Conservation (phyloP, 306 rosid genomes). For the Albizia julibrissin region DNA sequence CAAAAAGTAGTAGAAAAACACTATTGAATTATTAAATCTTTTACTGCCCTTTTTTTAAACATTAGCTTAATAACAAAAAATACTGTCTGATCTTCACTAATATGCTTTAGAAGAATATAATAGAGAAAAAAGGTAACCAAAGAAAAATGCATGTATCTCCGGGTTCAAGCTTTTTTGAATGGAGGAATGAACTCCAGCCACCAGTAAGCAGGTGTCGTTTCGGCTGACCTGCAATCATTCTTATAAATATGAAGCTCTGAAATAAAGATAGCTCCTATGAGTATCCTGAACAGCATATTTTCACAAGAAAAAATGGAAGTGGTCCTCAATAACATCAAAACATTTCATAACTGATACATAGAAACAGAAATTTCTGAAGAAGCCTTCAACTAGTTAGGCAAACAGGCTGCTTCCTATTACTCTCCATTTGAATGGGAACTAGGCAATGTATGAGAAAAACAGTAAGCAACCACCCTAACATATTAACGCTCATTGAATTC, state of each 20-base stretch:
- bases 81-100: neutral
- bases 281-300: neutral
- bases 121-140: slow-evolving; percentile 42
- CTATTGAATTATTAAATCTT: too few species aligned
- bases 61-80: neutral
- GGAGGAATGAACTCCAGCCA: slow-evolving; percentile 75
- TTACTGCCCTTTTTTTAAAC: neutral
- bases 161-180: slow-evolving; percentile 60
- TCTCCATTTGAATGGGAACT: neutral
- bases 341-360: neutral
- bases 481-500: neutral
- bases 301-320: neutral
- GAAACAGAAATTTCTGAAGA: neutral
- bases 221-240: slow-evolving; percentile 62
- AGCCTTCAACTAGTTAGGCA: neutral
- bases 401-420: neutral
- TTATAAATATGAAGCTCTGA: slow-evolving; percentile 18
- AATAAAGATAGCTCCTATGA: slow-evolving; percentile 4
- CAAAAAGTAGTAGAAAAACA: too few species aligned
- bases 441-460: neutral
- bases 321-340: neutral
- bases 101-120: neutral
- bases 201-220: slow-evolving; percentile 73
- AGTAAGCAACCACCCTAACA: neutral
- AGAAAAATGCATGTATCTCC: slow-evolving; percentile 72